A percentile compares a stretch with the other conserved stretches of the same genome.
Conservation (phyloP, 1,139 yeast species). For the Geotrichum histeridarum region DNA sequence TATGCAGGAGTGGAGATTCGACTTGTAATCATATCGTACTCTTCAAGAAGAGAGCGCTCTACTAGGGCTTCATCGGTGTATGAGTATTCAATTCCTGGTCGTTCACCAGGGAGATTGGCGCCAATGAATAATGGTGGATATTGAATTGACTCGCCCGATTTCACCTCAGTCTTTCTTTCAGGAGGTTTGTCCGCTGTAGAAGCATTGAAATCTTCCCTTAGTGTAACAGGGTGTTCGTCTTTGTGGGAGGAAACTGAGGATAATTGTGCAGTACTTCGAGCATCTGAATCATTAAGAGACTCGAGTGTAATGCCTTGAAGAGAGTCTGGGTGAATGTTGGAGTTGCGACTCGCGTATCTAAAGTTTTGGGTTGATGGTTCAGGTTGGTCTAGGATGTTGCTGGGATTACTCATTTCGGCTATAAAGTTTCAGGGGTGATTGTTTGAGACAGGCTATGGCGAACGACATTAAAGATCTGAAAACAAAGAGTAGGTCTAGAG, state of each 20-base stretch:
- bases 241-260: slow-evolving; percentile 1
- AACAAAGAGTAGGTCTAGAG: not conserved
- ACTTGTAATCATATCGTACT: slow-evolving; percentile 39
- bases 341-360: slow-evolving; percentile 2
- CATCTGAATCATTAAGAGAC: not conserved
- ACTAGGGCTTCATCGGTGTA: slow-evolving; percentile 34
- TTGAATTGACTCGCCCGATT: not conserved
- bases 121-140: slow-evolving; percentile 34
- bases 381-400: not conserved
- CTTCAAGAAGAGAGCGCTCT: slow-evolving; percentile 24
- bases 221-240: not conserved
- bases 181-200: not conserved
- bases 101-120: slow-evolving; percentile 36
- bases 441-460: not conserved
- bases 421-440: not conserved
- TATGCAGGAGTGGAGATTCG: slow-evolving; percentile 35
- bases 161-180: not conserved
- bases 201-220: not conserved
- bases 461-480: not conserved
- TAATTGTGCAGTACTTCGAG: not conserved
- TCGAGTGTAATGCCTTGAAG: not conserved
- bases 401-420: not conserved
- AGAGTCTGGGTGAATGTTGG: not conserved
- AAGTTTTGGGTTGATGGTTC: not conserved
- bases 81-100: slow-evolving; percentile 31